These are phyloP conservation scores for Triadica sebifera DNA, from an alignment of 345 rosid species.

Conservation along the genomic window DNA sequence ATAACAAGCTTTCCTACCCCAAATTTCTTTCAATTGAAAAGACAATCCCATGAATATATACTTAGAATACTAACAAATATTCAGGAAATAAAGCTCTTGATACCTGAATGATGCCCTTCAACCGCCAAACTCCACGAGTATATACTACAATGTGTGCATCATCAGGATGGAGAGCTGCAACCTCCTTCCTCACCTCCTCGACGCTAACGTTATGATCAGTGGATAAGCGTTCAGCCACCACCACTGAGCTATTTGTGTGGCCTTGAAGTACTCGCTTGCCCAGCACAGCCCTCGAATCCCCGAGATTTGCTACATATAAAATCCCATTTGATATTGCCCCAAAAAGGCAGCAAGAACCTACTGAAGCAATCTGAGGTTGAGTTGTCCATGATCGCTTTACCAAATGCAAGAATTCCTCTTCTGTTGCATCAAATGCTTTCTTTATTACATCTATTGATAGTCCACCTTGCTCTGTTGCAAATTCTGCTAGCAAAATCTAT, in stretches of 20 bases:
- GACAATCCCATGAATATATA: not conserved
- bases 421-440: constrained; percentile 51
- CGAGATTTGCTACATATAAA: constrained; percentile 62
- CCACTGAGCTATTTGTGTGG: constrained; percentile 23
- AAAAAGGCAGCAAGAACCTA: constrained; percentile 69
- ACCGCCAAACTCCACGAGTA: constrained; percentile 64
- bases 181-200: constrained; percentile 74
- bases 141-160: constrained; percentile 53
- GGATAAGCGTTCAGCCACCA: constrained; percentile 58
- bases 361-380: constrained; percentile 55
- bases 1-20: too few species aligned
- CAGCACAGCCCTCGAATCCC: constrained; percentile 66
- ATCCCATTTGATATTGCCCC: constrained; percentile 45
- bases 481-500: constrained; percentile 29
- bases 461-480: constrained; percentile 48
- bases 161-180: constrained; percentile 66
- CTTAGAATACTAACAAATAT: not conserved
- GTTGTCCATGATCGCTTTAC: constrained; percentile 45
- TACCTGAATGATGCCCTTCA: constrained; percentile 79
- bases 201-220: constrained; percentile 59
- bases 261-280: constrained; percentile 39
- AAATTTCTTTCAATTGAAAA: not conserved
- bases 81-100: not conserved
- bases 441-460: constrained; percentile 50
- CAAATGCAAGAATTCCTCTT: constrained; percentile 51